Evolutionary conservation across 2,329 filamentous ascomycete species (phyloP).

Genomic region (Curvularia sp.): DNA sequence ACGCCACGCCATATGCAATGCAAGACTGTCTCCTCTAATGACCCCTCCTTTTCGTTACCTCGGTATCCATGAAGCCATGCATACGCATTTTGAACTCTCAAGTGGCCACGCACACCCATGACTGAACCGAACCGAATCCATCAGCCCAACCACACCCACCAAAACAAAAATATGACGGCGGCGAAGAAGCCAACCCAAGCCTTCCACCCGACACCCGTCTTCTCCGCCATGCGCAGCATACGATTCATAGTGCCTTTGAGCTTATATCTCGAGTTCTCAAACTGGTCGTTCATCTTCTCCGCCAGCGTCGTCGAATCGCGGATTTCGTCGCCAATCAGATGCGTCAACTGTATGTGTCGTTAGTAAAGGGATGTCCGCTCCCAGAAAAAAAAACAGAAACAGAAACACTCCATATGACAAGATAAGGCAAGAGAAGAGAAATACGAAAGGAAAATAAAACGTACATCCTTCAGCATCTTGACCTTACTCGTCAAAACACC

Average conservation of each 20-base stretch:
- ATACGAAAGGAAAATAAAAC: slow-evolving; percentile 54
- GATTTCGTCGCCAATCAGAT: slow-evolving; percentile 95
- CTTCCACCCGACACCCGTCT: slow-evolving; percentile 93
- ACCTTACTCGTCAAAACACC: slow-evolving; percentile 93
- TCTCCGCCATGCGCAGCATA: slow-evolving; percentile 95
- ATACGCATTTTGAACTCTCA: too few relatives aligned
- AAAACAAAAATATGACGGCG: slow-evolving; percentile 81
- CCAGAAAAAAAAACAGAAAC: too few relatives aligned
- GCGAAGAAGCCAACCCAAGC: slow-evolving; percentile 91
- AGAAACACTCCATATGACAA: too few relatives aligned
- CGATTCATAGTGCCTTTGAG: slow-evolving; percentile 93
- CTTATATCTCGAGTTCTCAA: slow-evolving; percentile 82
- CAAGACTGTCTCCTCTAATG: not conserved
- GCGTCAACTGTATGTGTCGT: slow-evolving; percentile 67
- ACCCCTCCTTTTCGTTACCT: not conserved
- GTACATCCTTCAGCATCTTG: slow-evolving; percentile 83
- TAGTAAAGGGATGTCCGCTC: not conserved
- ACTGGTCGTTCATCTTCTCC: slow-evolving; percentile 95
- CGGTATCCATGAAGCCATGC: not conserved
- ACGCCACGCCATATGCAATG: slow-evolving; percentile 12
- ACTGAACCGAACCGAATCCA: too few relatives aligned
- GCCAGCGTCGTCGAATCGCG: slow-evolving; percentile 85
- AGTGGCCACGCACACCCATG: too few relatives aligned
- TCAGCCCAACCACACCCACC: slow-evolving; percentile 80
- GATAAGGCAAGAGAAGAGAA: not conserved